Conservation (phyloP, 2,329 filamentous ascomycete species). For the Ophiostoma piceae region DNA sequence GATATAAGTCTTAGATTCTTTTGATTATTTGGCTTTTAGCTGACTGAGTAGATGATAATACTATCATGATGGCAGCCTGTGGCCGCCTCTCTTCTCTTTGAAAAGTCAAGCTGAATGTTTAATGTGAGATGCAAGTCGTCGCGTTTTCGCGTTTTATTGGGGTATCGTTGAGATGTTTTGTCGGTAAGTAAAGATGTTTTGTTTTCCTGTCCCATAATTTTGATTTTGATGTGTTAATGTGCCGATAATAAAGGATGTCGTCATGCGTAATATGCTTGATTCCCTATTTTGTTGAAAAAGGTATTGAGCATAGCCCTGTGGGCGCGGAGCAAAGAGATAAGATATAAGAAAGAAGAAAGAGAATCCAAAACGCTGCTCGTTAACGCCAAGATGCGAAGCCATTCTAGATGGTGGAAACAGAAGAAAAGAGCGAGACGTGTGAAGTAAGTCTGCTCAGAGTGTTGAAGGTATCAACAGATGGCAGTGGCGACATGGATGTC, state of each 20-base stretch:
- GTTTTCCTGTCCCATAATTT: slow-evolving; percentile 20
- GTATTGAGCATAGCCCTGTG: slow-evolving; percentile 18
- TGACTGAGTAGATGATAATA: background rate
- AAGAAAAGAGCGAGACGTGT: background rate
- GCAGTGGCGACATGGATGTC: background rate
- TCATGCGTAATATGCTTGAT: slow-evolving; percentile 20
- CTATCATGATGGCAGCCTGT: background rate
- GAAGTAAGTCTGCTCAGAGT: background rate
- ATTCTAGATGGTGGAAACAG: background rate
- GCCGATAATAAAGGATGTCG: slow-evolving; percentile 1
- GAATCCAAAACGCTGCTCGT: background rate
- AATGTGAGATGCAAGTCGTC: slow-evolving; percentile 13
- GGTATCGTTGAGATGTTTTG: slow-evolving; percentile 39
- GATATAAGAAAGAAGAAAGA: background rate
- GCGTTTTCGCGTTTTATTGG: slow-evolving; percentile 27
- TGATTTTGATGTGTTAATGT: slow-evolving; percentile 17
- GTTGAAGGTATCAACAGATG: background rate
- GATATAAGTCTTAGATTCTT: background rate
- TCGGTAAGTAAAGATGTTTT: slow-evolving; percentile 22
- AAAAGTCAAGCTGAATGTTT: background rate
- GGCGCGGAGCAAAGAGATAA: background rate
- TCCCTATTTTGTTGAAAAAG: slow-evolving; percentile 30
- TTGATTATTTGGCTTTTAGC: background rate
- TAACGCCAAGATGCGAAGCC: slow-evolving; percentile 8
- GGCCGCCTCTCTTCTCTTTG: background rate